phyloP scores from a whole-genome alignment of 192 early-diverging fungal species.

The Coemansia sp. region DNA sequence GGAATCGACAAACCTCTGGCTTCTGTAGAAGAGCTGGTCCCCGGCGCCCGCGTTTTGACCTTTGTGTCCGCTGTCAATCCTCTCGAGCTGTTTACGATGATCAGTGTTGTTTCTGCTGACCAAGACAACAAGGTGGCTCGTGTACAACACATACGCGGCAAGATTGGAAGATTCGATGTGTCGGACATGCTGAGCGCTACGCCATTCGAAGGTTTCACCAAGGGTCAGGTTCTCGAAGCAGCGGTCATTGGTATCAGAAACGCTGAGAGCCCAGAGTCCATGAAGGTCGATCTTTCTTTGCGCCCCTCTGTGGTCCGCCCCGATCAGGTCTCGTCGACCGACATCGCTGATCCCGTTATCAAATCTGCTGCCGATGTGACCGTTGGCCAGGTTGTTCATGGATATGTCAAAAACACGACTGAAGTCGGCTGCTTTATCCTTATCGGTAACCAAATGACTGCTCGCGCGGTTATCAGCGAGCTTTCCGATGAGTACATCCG shows the following conservation, averaged over 20 bases:
- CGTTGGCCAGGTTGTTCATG: conserved; percentile 66
- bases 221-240: conserved; percentile 33
- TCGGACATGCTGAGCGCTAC: conserved; percentile 49
- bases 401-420: conserved; percentile 70
- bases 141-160: conserved; percentile 55
- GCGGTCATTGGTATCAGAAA: conserved; percentile 14
- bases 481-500: conserved; percentile 83
- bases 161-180: conserved; percentile 63
- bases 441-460: conserved; percentile 63
- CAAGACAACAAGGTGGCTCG: conserved; percentile 7
- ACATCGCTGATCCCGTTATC: conserved; percentile 55
- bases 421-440: conserved; percentile 75
- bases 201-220: conserved; percentile 18
- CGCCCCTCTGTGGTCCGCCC: conserved; percentile 58
- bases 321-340: conserved; percentile 20
- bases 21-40: conserved; percentile 53
- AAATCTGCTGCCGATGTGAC: conserved; percentile 58
- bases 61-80: conserved; percentile 57
- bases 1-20: conserved; percentile 42
- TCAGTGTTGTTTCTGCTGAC: conserved; percentile 34
- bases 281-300: conserved; percentile 65
- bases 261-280: conserved; percentile 35
- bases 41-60: conserved; percentile 60
- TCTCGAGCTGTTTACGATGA: conserved; percentile 57
- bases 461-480: conserved; percentile 82